Evolutionary conservation across 306 rosid species (phyloP).

Genomic region (Trifolium repens): DNA sequence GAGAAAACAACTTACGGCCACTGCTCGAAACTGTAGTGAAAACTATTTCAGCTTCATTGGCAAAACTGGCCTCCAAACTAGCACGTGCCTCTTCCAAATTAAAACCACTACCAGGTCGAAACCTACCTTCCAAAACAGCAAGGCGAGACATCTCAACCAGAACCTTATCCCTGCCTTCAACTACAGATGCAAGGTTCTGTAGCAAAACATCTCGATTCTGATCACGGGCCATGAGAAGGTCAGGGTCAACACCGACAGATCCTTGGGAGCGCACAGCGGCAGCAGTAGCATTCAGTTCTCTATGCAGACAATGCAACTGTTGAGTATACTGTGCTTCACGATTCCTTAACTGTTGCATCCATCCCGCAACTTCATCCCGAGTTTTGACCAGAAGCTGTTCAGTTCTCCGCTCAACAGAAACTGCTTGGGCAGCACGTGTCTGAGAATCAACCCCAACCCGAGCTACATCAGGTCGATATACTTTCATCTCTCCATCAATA

Average conservation of each 20-base stretch:
- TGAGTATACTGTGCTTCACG: slow-evolving; percentile 83
- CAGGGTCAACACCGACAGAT: slow-evolving; percentile 98
- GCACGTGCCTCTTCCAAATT: slow-evolving; percentile 97
- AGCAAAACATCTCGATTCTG: slow-evolving; percentile 86
- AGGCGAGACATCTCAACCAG: slow-evolving; percentile 96
- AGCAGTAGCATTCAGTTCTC: slow-evolving; percentile 91
- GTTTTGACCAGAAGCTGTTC: slow-evolving; percentile 90
- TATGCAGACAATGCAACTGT: slow-evolving; percentile 77
- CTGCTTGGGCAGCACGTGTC: slow-evolving; percentile 99
- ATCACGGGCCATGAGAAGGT: slow-evolving; percentile 83
- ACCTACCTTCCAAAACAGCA: slow-evolving; percentile 81
- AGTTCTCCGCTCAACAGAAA: slow-evolving; percentile 97
- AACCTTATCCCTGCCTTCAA: slow-evolving; percentile 89
- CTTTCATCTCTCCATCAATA: slow-evolving; percentile 99
- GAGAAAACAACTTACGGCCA: slow-evolving; percentile 96
- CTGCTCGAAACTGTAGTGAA: slow-evolving; percentile 98
- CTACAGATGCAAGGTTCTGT: slow-evolving; percentile 90
- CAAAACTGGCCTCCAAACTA: slow-evolving; percentile 98
- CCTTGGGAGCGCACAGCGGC: slow-evolving; percentile 92
- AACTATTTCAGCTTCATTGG: slow-evolving; percentile 95
- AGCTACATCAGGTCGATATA: slow-evolving; percentile 97
- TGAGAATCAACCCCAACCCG: slow-evolving; percentile 99
- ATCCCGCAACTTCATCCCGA: slow-evolving; percentile 80
- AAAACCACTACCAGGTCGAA: slow-evolving; percentile 79
- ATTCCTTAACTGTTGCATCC: slow-evolving; percentile 88